Percentiles rank a stretch among this genome's conserved stretches.
Conservation (phyloP, 352 stramenopile species). For the Halophytophthora batemanensis region DNA sequence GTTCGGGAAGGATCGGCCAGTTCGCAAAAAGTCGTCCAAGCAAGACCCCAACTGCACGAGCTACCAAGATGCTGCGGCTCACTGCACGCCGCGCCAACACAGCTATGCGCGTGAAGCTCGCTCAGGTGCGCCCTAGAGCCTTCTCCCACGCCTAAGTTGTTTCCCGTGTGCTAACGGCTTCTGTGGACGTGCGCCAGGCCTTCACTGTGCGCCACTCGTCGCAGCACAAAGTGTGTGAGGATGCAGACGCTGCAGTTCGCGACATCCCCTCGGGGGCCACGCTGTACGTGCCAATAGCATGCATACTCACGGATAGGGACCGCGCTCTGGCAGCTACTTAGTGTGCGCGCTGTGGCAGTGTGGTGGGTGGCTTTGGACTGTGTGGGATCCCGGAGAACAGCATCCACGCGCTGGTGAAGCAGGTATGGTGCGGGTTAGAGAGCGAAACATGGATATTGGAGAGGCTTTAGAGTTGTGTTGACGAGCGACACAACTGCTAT, state of each 20-base stretch:
- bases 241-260: slow-evolving; percentile 66
- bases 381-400: slow-evolving; percentile 92
- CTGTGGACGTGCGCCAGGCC: not conserved
- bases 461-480: not conserved
- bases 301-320: not conserved
- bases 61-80: slow-evolving; percentile 16
- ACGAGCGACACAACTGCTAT: not conserved
- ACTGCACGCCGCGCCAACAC: not conserved
- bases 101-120: slow-evolving; percentile 4
- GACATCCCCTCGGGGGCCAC: slow-evolving; percentile 72
- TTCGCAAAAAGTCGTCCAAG: not conserved
- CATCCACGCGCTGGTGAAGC: slow-evolving; percentile 82
- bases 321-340: not conserved
- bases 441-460: no score
- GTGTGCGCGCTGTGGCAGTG: slow-evolving; percentile 25
- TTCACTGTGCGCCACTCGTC: slow-evolving; percentile 19
- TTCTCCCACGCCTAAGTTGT: not conserved
- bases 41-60: not conserved
- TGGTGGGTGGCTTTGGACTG: slow-evolving; percentile 89
- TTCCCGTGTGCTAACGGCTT: not conserved
- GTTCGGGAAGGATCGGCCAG: slow-evolving; percentile 3
- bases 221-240: slow-evolving; percentile 63
- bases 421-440: slow-evolving; percentile 20
- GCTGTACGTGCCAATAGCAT: slow-evolving; percentile 38
- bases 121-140: not conserved